Evolutionary conservation across 805 yeast genomes (phyloP), one percentile per base, ranked within the genome.

Genomic region (Ogataea polymorpha): DNA sequence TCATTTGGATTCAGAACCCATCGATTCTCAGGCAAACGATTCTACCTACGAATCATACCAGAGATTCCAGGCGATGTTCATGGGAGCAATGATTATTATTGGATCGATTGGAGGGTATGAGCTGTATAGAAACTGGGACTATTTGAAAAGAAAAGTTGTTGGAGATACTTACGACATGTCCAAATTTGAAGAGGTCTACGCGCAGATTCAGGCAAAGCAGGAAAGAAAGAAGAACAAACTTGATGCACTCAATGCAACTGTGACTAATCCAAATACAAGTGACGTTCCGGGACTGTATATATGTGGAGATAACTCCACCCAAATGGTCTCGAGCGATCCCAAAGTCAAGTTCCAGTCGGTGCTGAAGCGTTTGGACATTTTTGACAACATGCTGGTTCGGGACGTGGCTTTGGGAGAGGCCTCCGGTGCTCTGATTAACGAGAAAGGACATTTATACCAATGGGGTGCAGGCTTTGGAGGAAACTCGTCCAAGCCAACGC

Each of bases 361-460:
- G 6, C 95, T 96, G 3, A 59, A 71, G 21, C 70, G 95, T 53
- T 61, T 84, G 5, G 65, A 70, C 1, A 73, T 70, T 49, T 88
- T 91, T 52, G 87, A 88, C 55, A 74, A 74, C 28, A 71, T 72
- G 63, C 53, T 67, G 12, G 61, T 87, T 23, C 68, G 72, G 34
- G 82, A 79, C 54, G 77, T 90, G 4, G 66, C 70, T 15, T 55
- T 87, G 2, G 67, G 71, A 17, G 70, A 69, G 5, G 61, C 62
- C 11, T 65, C 77, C 6, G 80, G 75, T 21, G 63, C 72, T 4
- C 88, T 88, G 0, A 75, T 87, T 13, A 76, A 80, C 45, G 70
- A 71, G 1, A 74, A 73, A 12, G 98, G 97, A 14, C 75, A 83
- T 53, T 69, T 88, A 23, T 79, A 78, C 41, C 85, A 83, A 56